Evolutionary conservation across 257 asterid species (phyloP).

Genomic region (Capsicum rhomboideum): DNA sequence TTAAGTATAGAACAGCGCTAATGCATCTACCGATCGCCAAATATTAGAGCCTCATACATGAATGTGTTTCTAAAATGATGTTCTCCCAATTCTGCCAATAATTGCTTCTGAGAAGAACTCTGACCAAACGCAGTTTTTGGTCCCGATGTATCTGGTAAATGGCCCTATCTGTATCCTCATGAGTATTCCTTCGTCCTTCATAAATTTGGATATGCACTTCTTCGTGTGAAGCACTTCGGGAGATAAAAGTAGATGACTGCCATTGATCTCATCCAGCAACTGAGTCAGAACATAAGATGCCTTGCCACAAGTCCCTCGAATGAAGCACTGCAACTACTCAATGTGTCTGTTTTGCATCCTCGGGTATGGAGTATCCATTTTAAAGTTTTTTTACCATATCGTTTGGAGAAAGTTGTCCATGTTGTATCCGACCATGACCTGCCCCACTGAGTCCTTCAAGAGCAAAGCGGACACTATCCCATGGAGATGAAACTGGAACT

Average conservation of each 20-base stretch:
- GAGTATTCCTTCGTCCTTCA: conserved; percentile 36
- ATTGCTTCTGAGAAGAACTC: conserved; percentile 63
- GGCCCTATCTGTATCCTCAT: conserved; percentile 9
- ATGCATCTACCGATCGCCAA: not conserved
- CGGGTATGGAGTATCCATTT: not conserved
- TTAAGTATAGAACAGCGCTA: not conserved
- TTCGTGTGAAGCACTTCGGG: conserved; percentile 33
- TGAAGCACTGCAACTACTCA: conserved; percentile 11
- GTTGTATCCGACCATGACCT: conserved; percentile 15
- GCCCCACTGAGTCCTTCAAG: conserved; percentile 7
- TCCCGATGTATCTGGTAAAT: conserved; percentile 19
- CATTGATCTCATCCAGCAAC: conserved; percentile 18
- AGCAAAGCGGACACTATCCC: conserved; percentile 46
- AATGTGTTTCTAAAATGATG: not conserved
- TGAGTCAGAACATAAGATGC: conserved; percentile 43
- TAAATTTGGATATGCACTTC: conserved; percentile 28
- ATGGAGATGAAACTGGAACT: conserved; percentile 57
- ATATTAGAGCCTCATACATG: not conserved
- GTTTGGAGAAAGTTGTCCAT: not conserved
- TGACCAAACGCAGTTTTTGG: conserved; percentile 37
- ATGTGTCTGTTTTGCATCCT: conserved; percentile 7
- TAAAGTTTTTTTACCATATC: no score
- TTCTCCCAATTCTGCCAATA: not conserved
- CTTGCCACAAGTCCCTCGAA: conserved; percentile 57
- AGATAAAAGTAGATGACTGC: conserved; percentile 38